phyloP scores from a whole-genome alignment of 192 early-diverging fungal genomes.

The Endogone sp. region DNA sequence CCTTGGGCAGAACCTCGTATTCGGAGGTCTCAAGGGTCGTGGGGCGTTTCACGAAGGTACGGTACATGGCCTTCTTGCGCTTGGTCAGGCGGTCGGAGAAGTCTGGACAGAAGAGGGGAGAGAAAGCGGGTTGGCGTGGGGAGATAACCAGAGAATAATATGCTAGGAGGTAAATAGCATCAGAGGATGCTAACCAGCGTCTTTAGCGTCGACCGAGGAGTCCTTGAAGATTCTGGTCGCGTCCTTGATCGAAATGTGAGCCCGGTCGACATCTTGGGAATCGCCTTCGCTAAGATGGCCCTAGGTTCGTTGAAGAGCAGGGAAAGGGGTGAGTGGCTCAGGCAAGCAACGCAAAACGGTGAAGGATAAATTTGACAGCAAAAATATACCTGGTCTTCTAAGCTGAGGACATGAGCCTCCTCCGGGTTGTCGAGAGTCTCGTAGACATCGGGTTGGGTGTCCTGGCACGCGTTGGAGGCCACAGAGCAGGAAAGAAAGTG shows the following conservation, averaged over 20 bases:
- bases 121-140: not conserved
- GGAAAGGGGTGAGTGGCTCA: not conserved
- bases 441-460: constrained; percentile 80
- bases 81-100: constrained; percentile 53
- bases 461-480: constrained; percentile 26
- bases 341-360: not conserved
- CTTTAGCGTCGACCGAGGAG: constrained; percentile 41
- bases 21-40: constrained; percentile 46
- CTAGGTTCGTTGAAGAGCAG: constrained; percentile 5
- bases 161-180: not conserved
- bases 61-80: constrained; percentile 58
- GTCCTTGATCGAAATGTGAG: constrained; percentile 47
- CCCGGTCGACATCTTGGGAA: constrained; percentile 52
- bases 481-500: not conserved
- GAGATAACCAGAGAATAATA: not conserved
- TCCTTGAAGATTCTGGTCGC: constrained; percentile 56
- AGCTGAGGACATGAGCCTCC: constrained; percentile 6
- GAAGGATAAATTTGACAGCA: no score
- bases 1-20: constrained; percentile 50
- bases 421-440: constrained; percentile 65
- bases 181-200: constrained; percentile 38
- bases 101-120: constrained; percentile 35
- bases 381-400: constrained; percentile 26
- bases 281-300: constrained; percentile 49
- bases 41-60: constrained; percentile 42